Evolutionary conservation across 306 rosid species (phyloP), one percentile per base, ranked within the genome.

Genomic region (Trifolium repens): DNA sequence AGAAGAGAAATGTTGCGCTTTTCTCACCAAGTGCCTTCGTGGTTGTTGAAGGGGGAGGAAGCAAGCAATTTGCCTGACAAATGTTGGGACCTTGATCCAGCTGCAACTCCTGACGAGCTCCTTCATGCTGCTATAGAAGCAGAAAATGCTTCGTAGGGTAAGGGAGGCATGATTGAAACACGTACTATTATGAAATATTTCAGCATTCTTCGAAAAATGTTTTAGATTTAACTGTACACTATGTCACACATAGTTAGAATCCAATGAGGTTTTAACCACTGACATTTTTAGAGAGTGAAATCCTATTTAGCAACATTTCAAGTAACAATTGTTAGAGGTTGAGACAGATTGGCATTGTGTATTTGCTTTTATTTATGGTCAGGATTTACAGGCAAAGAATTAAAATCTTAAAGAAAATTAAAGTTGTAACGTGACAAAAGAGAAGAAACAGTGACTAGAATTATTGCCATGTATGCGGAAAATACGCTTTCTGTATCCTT

Each of bases 61-160:
- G 84, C 83, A 37, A 54, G 67, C 67, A 75, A 87, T 80, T 79
- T 96, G 77, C 91, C 97, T 3, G 97, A 82, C 46, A 85, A 83
- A 73, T 90, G 96, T 72, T 96, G 98, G 98, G 99, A 96, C 77
- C 93, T 92, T 7, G 99, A 92, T 77, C 98, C 98, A 0, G 99
- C 99, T 40, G 99, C 99, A 55, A 96, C 97, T 69, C 99, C 99
- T 6, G 98, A 96, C 43, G 99, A 91, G 40, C 91, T 92, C 73
- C 99, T 96, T 85, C 93, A 90, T 73, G 84, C 87, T 62, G 90
- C 87, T 9, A 42, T 82, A 73, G 88, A 75, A 70, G 79, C 78
- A 67, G 77, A 78, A 34, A 82, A 78, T 30, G 73, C 76, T 42
- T 80, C 15, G 57, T 82, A 85, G 74, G 70, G 42, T 39, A 39